Evolutionary conservation across 257 asterid species (phyloP).

Genomic region (Nicotiana otophora): DNA sequence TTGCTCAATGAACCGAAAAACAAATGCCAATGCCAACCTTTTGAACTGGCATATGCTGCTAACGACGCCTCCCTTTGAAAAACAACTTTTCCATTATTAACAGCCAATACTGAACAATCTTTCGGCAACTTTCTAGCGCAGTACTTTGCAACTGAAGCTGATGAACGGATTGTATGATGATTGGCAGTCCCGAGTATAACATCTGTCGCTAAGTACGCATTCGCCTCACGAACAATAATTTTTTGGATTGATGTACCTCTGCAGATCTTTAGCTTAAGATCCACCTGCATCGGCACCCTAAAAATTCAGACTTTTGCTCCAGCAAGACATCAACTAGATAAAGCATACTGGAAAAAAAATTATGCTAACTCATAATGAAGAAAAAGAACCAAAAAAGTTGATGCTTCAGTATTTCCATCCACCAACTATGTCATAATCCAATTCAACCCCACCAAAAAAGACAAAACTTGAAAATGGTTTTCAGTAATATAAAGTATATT

Average conservation of each 20-base stretch:
- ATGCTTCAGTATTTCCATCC: slow-evolving; percentile 29
- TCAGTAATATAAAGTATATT: not conserved
- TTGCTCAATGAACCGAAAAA: slow-evolving; percentile 2
- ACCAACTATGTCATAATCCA: slow-evolving; percentile 28
- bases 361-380: slow-evolving; percentile 6
- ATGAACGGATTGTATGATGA: slow-evolving; percentile 58
- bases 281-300: slow-evolving; percentile 41
- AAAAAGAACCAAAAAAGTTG: slow-evolving; percentile 15
- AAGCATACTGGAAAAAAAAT: not conserved
- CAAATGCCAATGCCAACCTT: slow-evolving; percentile 39
- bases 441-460: not conserved
- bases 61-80: slow-evolving; percentile 52
- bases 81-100: slow-evolving; percentile 68
- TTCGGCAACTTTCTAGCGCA: slow-evolving; percentile 70
- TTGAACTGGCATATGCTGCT: slow-evolving; percentile 26
- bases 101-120: slow-evolving; percentile 69
- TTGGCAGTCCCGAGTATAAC: slow-evolving; percentile 74
- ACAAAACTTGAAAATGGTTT: not conserved
- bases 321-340: not conserved
- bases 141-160: slow-evolving; percentile 75
- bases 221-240: slow-evolving; percentile 79
- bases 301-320: not conserved
- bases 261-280: slow-evolving; percentile 92
- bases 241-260: slow-evolving; percentile 73
- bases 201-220: slow-evolving; percentile 57